Base-by-base conservation (phyloP, 2,329 filamentous ascomycete genomes). In the Blastomyces percursus region DNA sequence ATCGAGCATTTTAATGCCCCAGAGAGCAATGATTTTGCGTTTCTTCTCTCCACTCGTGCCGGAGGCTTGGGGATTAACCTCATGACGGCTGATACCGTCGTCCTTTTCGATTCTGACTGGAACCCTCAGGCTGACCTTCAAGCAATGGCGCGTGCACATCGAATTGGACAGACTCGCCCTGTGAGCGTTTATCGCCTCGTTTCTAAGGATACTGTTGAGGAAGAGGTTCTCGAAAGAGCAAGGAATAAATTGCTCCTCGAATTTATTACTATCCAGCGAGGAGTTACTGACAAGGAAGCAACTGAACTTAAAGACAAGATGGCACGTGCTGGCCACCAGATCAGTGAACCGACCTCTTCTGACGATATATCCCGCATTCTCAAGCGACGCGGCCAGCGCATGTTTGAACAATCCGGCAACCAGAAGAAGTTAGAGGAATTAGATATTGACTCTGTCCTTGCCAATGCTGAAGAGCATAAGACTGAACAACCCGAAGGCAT, bases 1-100 rank as follows among this genome's bases (percentile, higher is more conserved):
- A 99, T 99, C 71, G 94, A 99, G 69, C 93, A 97, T 73, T 99
- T 96, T 81, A 99, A 99, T 71, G 91, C 92, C n/a, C 90, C 93
- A 1, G 91, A 87, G 12, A 99, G 94, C 73, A 88, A 91, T 3
- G 95, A 99, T 71, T 99, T 99, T 71, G 96, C 91, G 71, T 99
- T 99, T 75, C 79, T 99, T 54, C 82, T 99, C 0, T 99, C 94
- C 1, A 99, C 94, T 1, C 86, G 94, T 71, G 94, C 94, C 61
- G 94, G 94, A 80, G 94, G 94, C 74, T 82, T 96, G 19, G 92
- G 92, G 64, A 96, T 96, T 79, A 96, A 96, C 70, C 76, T 96
- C 59, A 96, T 96, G 90, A 96, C 91, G 24, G 92, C 92, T 9
- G 92, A 96, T 71, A 96, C 92, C 0, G 92, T 96, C 67, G 86